These are phyloP conservation scores for Graphium sp. DNA, from an alignment of 2,329 filamentous ascomycete genomes.

Conservation along the genomic window DNA sequence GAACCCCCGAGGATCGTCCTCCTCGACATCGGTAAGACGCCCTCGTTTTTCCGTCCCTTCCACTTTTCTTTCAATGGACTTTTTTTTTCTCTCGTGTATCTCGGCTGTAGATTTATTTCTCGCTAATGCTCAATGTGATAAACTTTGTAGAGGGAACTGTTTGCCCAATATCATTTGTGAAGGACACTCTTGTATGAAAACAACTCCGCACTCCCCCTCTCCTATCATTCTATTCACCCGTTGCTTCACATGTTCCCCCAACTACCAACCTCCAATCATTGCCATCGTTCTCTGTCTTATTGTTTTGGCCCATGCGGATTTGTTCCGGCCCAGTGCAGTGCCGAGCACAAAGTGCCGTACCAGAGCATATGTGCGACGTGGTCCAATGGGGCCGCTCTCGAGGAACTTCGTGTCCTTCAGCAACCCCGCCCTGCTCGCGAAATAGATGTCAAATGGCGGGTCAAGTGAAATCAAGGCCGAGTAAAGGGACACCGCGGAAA, in stretches of 20 bases:
- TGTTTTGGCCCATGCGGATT: too few species aligned
- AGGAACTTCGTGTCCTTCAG: too few species aligned
- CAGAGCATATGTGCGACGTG: too few species aligned
- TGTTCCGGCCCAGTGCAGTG: too few species aligned
- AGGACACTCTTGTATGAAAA: conserved; percentile 53
- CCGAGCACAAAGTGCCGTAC: too few species aligned
- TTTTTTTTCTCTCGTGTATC: too few species aligned
- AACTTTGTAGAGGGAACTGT: conserved; percentile 54
- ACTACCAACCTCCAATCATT: conserved; percentile 7
- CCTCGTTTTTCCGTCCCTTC: conserved; percentile 3
- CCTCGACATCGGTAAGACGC: conserved; percentile 39
- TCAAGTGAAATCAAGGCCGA: too few species aligned
- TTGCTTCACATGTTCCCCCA: conserved; percentile 8
- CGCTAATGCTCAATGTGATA: background rate
- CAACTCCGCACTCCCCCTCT: conserved; percentile 1
- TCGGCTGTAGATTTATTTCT: background rate
- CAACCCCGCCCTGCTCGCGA: too few species aligned
- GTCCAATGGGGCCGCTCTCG: too few species aligned
- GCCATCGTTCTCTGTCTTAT: too few species aligned
- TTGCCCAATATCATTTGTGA: conserved; percentile 72
- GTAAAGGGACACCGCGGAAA: too few species aligned
- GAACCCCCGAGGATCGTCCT: conserved; percentile 25
- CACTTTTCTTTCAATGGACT: conserved; percentile 1
- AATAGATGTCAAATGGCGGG: too few species aligned
- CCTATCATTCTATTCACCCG: conserved; percentile 5